Percentiles rank a stretch among this genome's conserved stretches.
Conservation (phyloP, 805 yeast species). For the Myxozyma nipponensis region DNA sequence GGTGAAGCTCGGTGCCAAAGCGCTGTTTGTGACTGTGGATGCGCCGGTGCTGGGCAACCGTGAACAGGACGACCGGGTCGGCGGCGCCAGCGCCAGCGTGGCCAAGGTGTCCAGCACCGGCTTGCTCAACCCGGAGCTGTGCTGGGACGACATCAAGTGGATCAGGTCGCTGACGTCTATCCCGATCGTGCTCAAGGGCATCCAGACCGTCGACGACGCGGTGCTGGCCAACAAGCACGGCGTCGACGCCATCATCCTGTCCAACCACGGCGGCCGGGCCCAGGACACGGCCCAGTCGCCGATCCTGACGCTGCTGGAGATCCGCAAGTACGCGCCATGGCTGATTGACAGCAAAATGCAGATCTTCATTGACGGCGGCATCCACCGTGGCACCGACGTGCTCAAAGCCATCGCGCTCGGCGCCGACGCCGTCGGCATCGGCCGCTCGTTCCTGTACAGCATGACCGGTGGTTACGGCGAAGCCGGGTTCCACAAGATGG, state of each 20-base stretch:
- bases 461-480: neutral
- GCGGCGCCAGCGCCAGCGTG: neutral
- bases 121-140: neutral
- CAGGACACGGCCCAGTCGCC: conserved; percentile 53
- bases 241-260: conserved; percentile 62
- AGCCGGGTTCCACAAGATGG: too few species aligned
- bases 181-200: conserved; percentile 57
- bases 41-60: conserved; percentile 88
- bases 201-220: conserved; percentile 67
- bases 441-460: conserved; percentile 59
- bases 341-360: conserved; percentile 40
- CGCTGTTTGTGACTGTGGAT: conserved; percentile 81
- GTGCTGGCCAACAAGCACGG: conserved; percentile 60
- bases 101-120: neutral
- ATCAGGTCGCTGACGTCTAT: too few species aligned
- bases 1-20: conserved; percentile 68
- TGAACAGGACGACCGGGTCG: conserved; percentile 74
- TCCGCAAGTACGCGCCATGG: conserved; percentile 31
- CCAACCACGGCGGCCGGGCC: conserved; percentile 76
- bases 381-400: conserved; percentile 59
- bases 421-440: conserved; percentile 57
- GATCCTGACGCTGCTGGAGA: conserved; percentile 59
- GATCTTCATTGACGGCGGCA: conserved; percentile 59
- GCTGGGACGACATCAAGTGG: conserved; percentile 1
- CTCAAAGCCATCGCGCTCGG: conserved; percentile 61